phyloP scores from a whole-genome alignment of 2,329 filamentous ascomycete species.

The Fusarium paranaense region DNA sequence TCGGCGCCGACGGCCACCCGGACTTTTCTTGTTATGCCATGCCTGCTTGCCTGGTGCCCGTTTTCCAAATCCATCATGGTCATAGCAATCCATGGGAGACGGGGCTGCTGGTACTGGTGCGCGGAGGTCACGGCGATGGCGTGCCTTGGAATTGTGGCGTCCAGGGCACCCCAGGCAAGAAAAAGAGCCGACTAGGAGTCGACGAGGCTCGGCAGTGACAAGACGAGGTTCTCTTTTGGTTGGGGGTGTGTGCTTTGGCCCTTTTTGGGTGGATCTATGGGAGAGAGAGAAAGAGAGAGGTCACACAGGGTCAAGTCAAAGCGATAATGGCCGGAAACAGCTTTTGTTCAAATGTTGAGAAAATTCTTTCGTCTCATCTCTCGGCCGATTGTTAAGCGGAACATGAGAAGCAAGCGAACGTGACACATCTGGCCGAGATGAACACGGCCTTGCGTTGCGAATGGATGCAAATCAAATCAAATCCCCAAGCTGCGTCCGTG shows the following conservation, averaged over 20 bases:
- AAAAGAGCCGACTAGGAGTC: slow-evolving; percentile 16
- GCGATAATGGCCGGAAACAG: not conserved
- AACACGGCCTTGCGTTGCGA: not conserved
- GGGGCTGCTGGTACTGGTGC: not conserved
- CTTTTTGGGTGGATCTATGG: slow-evolving; percentile 8
- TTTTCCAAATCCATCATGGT: slow-evolving; percentile 6
- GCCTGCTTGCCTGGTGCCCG: not conserved
- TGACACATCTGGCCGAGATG: not conserved
- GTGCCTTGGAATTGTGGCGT: slow-evolving; percentile 27
- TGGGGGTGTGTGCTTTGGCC: slow-evolving; percentile 27
- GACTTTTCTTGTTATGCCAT: not conserved
- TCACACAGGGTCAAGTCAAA: not conserved
- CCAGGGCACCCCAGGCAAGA: slow-evolving; percentile 14
- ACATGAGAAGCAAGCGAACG: not conserved
- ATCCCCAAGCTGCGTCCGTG: not conserved
- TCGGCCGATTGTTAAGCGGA: not conserved
- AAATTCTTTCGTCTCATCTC: not conserved
- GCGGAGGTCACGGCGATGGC: slow-evolving; percentile 13
- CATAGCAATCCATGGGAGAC: not conserved
- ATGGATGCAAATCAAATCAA: not conserved
- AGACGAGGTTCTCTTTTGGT: slow-evolving; percentile 9
- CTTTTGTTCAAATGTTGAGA: not conserved
- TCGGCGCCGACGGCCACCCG: not conserved
- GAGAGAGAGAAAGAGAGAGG: slow-evolving; percentile 2
- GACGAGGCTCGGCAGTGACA: slow-evolving; percentile 6